Base-by-base conservation (phyloP, 1,284 basidiomycete genomes). In the Ustilago vetiveriae region DNA sequence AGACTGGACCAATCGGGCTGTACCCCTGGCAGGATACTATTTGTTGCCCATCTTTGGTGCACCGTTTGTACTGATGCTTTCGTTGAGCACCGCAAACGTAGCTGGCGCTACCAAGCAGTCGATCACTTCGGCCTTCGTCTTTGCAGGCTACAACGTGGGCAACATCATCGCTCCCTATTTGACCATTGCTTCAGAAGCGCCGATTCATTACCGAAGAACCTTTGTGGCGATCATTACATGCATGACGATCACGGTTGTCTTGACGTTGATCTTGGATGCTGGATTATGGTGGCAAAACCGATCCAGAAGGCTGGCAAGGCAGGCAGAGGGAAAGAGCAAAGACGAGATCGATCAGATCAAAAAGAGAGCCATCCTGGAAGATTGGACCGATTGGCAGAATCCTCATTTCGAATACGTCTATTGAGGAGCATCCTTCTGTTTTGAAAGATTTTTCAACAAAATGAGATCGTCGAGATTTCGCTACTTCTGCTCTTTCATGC, bases 21-120 rank as follows among this genome's bases (percentile, higher is more conserved):
- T 84, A 0, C 85, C 85, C 0, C 69, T 86, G 13, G 84, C 85
- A 17, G 86, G 86, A 0, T 85, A 84, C 71, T 85, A 84, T 58
- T 78, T 85, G 59, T 62, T 77, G 16, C 75, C 82, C n/a, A 80
- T 82, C 17, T 86, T 86, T 56, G 85, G 85, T 3, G 84, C 85
- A 2, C 85, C 85, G 6, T 85, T 84, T 51, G 85, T 85, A 22
- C 75, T 84, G 9, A 81, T 85, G 44, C 81, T 86, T 22, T 80
- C 84, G 6, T 70, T 84, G 4, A 82, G 83, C 4, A 78, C 83
- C 2, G 80, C 83, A 27, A 86, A 86, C 68, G 80, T 84, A 4
- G 82, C 83, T 1, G 85, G 85, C 14, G 75, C 82, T 0, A 85
- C 85, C 11, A 86, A 86, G 69, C 84, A 85, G 64, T 82, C 83